Evolutionary conservation across 768 basidiomycete genomes (phyloP).

Genomic region (Trametes elegans): DNA sequence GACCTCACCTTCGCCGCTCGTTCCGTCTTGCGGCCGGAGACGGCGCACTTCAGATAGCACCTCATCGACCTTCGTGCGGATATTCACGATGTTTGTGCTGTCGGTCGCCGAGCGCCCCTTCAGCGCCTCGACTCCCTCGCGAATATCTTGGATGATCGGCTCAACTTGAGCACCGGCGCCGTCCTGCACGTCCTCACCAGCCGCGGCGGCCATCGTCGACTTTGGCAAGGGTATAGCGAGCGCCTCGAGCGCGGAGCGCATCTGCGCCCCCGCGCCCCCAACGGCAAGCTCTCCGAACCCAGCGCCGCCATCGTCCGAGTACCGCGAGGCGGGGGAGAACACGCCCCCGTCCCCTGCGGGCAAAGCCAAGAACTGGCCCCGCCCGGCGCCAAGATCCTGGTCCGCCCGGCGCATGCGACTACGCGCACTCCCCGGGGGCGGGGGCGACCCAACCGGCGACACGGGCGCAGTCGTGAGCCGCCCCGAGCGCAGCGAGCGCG

Average conservation of each 20-base stretch:
- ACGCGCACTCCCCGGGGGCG: not conserved
- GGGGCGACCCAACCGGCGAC: constrained; percentile 13
- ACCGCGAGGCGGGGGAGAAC: constrained; percentile 15
- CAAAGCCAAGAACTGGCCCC: not conserved
- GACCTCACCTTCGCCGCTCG: constrained; percentile 6
- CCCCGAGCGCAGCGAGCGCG: constrained; percentile 10
- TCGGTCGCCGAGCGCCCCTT: constrained; percentile 15
- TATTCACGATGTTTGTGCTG: constrained; percentile 15
- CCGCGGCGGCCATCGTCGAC: not conserved
- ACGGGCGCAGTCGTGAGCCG: constrained; percentile 13
- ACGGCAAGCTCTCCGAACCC: not conserved
- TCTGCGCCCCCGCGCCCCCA: not conserved
- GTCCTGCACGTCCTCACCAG: not conserved
- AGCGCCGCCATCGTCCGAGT: constrained; percentile 11
- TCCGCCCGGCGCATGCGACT: not conserved
- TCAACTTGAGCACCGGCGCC: not conserved
- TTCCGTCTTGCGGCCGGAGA: not conserved
- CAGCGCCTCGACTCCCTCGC: constrained; percentile 13
- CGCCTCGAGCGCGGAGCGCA: not conserved
- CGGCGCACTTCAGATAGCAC: constrained; percentile 19
- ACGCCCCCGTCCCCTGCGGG: not conserved
- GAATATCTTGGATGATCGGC: constrained; percentile 18
- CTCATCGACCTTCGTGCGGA: constrained; percentile 26
- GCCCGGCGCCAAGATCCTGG: no score
- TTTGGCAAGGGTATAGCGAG: not conserved